A percentile compares a stretch with the other conserved stretches of the same genome.
Evolutionary conservation across 306 rosid species (phyloP).

Genomic region (Abrus pulchellus): DNA sequence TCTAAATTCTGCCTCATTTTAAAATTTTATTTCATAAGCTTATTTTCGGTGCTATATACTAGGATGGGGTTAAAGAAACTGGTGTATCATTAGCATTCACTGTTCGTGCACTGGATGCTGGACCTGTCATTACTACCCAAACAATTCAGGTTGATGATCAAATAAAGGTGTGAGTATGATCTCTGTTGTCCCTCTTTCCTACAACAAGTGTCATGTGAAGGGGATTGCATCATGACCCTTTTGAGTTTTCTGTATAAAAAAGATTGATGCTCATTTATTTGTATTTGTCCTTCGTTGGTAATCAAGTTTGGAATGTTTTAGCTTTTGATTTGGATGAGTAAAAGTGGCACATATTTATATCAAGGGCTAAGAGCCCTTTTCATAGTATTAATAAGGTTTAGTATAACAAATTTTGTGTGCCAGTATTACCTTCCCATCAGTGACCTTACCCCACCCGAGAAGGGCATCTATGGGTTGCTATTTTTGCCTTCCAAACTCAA

Average conservation of each 20-base stretch:
- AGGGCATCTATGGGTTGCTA: neutral
- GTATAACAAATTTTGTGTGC: neutral
- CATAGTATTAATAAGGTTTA: constrained; percentile 1
- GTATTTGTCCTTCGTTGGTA: neutral
- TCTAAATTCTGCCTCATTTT: neutral
- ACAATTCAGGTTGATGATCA: constrained; percentile 71
- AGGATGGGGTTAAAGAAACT: constrained; percentile 91
- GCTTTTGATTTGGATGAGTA: constrained; percentile 33
- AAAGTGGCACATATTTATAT: constrained; percentile 23
- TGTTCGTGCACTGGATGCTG: constrained; percentile 91
- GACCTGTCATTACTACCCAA: constrained; percentile 82
- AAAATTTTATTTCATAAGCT: neutral
- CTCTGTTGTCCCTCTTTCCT: constrained; percentile 29
- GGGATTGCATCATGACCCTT: neutral
- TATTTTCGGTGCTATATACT: neutral
- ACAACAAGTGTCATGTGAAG: neutral
- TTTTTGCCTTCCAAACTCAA: neutral
- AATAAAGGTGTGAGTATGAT: constrained; percentile 62
- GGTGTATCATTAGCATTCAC: constrained; percentile 95
- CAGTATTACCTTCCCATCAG: neutral
- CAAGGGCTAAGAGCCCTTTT: constrained; percentile 6
- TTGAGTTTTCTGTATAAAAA: neutral
- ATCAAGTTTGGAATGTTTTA: constrained; percentile 9
- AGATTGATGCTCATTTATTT: constrained; percentile 5
- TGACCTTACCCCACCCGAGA: neutral